These are phyloP conservation scores for Aspergillus nomiae DNA, from an alignment of 2,329 filamentous ascomycete species.

Conservation along the genomic window DNA sequence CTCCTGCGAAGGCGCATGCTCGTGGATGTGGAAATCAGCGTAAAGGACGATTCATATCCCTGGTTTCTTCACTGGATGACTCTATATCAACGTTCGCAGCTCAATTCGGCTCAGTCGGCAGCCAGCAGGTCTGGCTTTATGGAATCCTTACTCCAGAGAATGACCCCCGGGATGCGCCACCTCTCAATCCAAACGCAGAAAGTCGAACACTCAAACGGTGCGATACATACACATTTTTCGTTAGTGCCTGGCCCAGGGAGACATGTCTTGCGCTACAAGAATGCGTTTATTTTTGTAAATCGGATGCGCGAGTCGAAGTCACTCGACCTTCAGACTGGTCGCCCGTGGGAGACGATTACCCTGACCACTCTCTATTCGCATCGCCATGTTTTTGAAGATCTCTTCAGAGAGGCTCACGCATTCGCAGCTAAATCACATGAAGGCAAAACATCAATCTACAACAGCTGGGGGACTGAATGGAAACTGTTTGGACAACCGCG, in stretches of 20 bases:
- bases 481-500: conserved; percentile 78
- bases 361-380: conserved; percentile 89
- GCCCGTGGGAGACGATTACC: conserved; percentile 91
- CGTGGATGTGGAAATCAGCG: conserved; percentile 93
- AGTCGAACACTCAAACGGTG: conserved; percentile 64
- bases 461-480: conserved; percentile 83
- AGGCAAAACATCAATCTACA: conserved; percentile 92
- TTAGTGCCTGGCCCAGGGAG: conserved; percentile 88
- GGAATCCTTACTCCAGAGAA: conserved; percentile 56
- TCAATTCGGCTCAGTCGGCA: conserved; percentile 55
- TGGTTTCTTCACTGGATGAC: conserved; percentile 97
- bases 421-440: conserved; percentile 79
- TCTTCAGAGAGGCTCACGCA: conserved; percentile 83
- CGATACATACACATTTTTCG: conserved; percentile 77
- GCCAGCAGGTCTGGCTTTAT: conserved; percentile 47
- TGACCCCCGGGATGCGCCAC: conserved; percentile 64
- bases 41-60: conserved; percentile 87
- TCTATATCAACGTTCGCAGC: conserved; percentile 68
- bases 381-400: conserved; percentile 82
- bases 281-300: conserved; percentile 84
- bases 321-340: conserved; percentile 75
- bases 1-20: conserved; percentile 82
- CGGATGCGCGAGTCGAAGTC: conserved; percentile 83
- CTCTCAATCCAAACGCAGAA: conserved; percentile 67
- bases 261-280: conserved; percentile 83